Base-by-base conservation (phyloP, 176 grass and related monocot genomes). In the Lolium multiflorum region DNA sequence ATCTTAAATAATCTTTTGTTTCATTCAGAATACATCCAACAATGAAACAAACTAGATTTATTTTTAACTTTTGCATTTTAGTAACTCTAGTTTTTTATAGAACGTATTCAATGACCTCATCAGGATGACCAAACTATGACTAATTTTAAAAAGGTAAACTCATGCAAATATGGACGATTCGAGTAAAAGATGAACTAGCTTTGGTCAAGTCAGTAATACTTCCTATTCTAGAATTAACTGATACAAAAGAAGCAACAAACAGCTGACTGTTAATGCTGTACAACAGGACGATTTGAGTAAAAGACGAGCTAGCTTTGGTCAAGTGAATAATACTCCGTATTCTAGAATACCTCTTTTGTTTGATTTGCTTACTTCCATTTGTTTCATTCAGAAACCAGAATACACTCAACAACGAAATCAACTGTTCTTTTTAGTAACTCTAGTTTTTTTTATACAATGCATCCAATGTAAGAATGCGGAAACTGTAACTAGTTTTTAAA, bases 231-330 rank as follows among this genome's bases (percentile, higher is more conserved):
- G 26, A 83, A 71, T 59, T 25, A 21, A 39, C 13, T 71, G 35
- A 41, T 58, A 35, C 3, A 64, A 58, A 9, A 73, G 50, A 83
- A 71, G 46, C 60, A 35, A 39, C 26, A 50, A 70, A 21, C 7
- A 82, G 13, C 14, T 28, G 51, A 38, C 7, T 13, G 6, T 26
- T 20, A 44, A 72, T 72, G 43, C 5, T 25, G 67, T 43, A 73
- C 49, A 83, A 73, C 13, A 13, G 37, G 26, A 58, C 5, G 37
- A 50, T 28, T 72, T 35, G 20, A 71, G 70, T 58, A 70, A 83
- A 72, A 72, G 13, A 59, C 35, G n/a, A 82, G n/a, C 13, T 43
- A 59, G 67, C 81, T 72, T 83, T 46, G n/a, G 37, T 72, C 67
- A 59, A 59, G 67, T 26, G n/a, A 72, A 72, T 83, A 31, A 31